phyloP scores from a whole-genome alignment of 2,329 filamentous ascomycete genomes.

The Blumeriella jaapii region DNA sequence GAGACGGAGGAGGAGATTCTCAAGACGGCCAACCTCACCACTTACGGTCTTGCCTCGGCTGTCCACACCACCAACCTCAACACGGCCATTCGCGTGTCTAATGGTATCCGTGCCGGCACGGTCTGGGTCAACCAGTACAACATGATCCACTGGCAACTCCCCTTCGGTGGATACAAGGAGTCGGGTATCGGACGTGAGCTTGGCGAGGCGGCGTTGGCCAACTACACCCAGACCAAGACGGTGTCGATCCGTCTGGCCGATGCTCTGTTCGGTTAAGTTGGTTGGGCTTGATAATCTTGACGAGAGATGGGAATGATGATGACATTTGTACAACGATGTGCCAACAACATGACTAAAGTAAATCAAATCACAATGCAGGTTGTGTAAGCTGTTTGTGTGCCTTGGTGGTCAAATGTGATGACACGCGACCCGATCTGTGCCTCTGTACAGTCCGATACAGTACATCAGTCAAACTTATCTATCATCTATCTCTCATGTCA shows the following conservation, averaged over 20 bases:
- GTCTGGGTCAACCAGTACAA: conserved; percentile 43
- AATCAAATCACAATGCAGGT: neutral
- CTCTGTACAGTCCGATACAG: too few relatives aligned
- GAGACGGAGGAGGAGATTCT: conserved; percentile 56
- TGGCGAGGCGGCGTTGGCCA: conserved; percentile 53
- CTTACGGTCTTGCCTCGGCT: conserved; percentile 57
- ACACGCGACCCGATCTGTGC: too few relatives aligned
- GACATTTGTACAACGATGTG: neutral
- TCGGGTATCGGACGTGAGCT: conserved; percentile 68
- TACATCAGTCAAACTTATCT: too few relatives aligned
- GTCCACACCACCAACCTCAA: conserved; percentile 58
- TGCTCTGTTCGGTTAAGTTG: conserved; percentile 30
- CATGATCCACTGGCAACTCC: conserved; percentile 52
- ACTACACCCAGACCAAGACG: conserved; percentile 60
- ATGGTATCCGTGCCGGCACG: conserved; percentile 47
- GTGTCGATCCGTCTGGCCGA: conserved; percentile 44
- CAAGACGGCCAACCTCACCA: conserved; percentile 49
- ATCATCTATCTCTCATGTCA: too few relatives aligned
- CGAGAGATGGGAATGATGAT: neutral
- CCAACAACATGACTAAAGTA: neutral
- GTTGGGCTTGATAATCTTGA: conserved; percentile 2
- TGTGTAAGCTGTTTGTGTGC: neutral
- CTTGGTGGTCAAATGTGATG: too few relatives aligned
- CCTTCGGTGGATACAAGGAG: conserved; percentile 69
- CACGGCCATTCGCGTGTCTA: conserved; percentile 55